A percentile compares a stretch with the other conserved stretches of the same genome.
Evolutionary conservation across 106 monocot genomes (phyloP).

Genomic region (Platanthera guangdongensis): DNA sequence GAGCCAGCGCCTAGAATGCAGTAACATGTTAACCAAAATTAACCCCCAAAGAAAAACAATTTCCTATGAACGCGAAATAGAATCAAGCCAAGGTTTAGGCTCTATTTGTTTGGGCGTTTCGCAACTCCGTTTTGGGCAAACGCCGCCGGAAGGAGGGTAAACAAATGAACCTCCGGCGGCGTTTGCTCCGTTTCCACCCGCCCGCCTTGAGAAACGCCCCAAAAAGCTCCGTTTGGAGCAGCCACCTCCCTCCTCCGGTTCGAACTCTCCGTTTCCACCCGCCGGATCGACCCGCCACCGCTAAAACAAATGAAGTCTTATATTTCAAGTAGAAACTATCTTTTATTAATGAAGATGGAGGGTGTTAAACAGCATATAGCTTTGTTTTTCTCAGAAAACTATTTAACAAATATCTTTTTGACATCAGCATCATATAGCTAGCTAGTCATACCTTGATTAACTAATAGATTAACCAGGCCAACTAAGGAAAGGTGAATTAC

Average conservation of each 20-base stretch:
- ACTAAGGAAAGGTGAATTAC: background rate
- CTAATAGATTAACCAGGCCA: background rate
- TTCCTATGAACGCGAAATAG: slow-evolving; percentile 1
- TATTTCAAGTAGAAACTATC: background rate
- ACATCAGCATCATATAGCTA: background rate
- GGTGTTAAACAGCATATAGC: background rate
- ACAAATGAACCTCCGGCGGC: no score
- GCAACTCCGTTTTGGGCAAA: no score
- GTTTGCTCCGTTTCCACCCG: no score
- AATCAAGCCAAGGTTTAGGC: background rate
- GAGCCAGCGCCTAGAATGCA: slow-evolving; percentile 55
- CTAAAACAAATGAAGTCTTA: no score
- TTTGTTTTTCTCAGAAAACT: background rate
- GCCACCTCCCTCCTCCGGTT: no score
- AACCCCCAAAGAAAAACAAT: background rate
- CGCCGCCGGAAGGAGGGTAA: no score
- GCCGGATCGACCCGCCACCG: no score
- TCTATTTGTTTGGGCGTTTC: no score
- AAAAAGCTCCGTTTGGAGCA: no score
- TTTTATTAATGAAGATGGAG: background rate
- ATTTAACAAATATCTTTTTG: background rate
- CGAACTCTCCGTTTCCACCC: no score
- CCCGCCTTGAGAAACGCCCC: no score
- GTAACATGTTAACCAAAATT: background rate
- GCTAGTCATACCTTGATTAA: background rate